Conservation (phyloP, 1,139 yeast species). For the Suhomyces wounanorum region DNA sequence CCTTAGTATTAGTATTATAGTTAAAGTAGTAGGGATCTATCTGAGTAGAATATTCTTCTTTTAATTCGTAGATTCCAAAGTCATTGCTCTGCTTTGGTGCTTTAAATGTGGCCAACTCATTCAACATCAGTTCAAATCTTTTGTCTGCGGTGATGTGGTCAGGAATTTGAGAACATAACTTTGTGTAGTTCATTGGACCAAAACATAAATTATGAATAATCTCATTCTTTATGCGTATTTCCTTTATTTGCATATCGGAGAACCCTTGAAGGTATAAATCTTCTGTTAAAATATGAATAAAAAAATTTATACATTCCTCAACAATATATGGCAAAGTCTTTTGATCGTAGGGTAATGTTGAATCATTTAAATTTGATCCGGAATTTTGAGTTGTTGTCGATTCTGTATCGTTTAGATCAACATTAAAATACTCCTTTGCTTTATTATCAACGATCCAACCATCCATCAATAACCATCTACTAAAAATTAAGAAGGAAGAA, state of each 20-base stretch:
- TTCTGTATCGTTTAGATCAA: not conserved
- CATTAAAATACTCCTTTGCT: not conserved
- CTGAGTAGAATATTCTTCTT: slow-evolving; percentile 52
- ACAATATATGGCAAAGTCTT: slow-evolving; percentile 59
- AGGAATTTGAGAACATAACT: slow-evolving; percentile 67
- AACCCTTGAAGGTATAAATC: slow-evolving; percentile 58
- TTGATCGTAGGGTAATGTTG: slow-evolving; percentile 37
- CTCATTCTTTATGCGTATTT: slow-evolving; percentile 61
- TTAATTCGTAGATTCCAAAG: slow-evolving; percentile 68
- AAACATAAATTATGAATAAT: slow-evolving; percentile 79
- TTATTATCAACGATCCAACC: slow-evolving; percentile 32
- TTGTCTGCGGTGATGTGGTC: slow-evolving; percentile 75
- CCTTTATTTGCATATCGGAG: slow-evolving; percentile 52
- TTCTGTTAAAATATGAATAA: slow-evolving; percentile 72
- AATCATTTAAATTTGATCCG: not conserved
- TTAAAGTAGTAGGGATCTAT: slow-evolving; percentile 85
- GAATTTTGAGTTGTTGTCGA: not conserved
- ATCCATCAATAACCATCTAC: slow-evolving; percentile 72
- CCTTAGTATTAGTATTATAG: slow-evolving; percentile 74
- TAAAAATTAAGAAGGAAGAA: slow-evolving; percentile 59
- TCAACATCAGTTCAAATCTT: slow-evolving; percentile 67
- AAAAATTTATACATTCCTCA: slow-evolving; percentile 75
- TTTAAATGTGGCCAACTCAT: slow-evolving; percentile 58
- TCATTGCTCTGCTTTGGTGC: slow-evolving; percentile 69
- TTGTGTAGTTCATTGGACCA: slow-evolving; percentile 70